Conservation (phyloP, 2,329 filamentous ascomycete species). For the Phyllosticta ampelicida region DNA sequence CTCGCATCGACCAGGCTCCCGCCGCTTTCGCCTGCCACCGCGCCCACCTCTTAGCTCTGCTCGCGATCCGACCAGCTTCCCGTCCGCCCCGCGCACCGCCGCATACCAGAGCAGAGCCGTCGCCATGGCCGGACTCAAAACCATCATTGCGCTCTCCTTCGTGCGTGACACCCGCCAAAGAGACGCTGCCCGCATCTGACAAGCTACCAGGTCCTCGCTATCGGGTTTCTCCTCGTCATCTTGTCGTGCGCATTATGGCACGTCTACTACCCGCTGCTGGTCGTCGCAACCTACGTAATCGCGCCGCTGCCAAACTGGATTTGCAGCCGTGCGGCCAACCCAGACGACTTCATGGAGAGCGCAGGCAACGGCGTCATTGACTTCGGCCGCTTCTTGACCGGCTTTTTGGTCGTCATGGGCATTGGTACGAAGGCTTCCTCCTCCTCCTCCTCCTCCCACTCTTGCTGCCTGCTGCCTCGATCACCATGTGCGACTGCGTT, state of each 20-base stretch:
- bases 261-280: slow-evolving; percentile 88
- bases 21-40: background rate
- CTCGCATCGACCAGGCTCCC: background rate
- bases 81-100: background rate
- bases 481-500: background rate
- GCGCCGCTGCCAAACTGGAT: slow-evolving; percentile 96
- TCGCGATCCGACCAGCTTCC: background rate
- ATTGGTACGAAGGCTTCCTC: slow-evolving; percentile 83
- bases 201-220: slow-evolving; percentile 63
- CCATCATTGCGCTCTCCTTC: slow-evolving; percentile 97
- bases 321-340: slow-evolving; percentile 75
- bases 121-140: slow-evolving; percentile 81
- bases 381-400: slow-evolving; percentile 86
- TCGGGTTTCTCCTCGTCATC: slow-evolving; percentile 97
- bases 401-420: slow-evolving; percentile 94
- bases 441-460: background rate
- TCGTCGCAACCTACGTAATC: slow-evolving; percentile 89
- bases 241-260: slow-evolving; percentile 92
- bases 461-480: background rate
- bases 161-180: slow-evolving; percentile 40
- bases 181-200: background rate
- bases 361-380: slow-evolving; percentile 78
- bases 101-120: slow-evolving; percentile 2
- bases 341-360: slow-evolving; percentile 90
- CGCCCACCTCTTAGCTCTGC: background rate